Conservation (phyloP, 805 yeast species). For the Zygotorulaspora sp. region DNA sequence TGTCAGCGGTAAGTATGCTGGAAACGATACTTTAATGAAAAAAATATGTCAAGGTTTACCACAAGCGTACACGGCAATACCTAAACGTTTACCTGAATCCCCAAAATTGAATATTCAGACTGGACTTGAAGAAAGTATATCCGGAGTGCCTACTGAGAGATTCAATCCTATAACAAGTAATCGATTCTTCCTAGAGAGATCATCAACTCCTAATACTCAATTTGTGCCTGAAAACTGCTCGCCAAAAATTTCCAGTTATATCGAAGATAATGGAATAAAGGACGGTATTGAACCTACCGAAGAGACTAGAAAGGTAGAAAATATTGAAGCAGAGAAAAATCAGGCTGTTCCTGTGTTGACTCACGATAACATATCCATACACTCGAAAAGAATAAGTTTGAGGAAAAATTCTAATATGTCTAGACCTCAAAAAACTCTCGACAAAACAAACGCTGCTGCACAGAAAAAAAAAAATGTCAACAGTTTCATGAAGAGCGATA, state of each 20-base stretch:
- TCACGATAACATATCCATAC: background rate
- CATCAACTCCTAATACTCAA: constrained; percentile 1
- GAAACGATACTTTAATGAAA: constrained; percentile 15
- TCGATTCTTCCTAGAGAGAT: constrained; percentile 11
- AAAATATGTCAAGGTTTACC: constrained; percentile 14
- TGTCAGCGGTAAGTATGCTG: constrained; percentile 26
- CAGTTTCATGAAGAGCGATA: background rate
- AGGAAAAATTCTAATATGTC: constrained; percentile 1
- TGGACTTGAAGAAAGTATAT: constrained; percentile 14
- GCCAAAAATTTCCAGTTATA: no score
- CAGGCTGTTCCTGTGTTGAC: background rate
- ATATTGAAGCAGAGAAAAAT: background rate
- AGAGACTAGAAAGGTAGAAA: background rate
- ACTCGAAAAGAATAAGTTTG: no score
- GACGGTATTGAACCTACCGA: background rate
- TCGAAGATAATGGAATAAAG: constrained; percentile 2
- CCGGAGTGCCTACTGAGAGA: constrained; percentile 10
- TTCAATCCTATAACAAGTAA: constrained; percentile 18
- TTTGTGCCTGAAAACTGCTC: constrained; percentile 3
- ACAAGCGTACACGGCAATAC: constrained; percentile 10
- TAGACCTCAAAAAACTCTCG: background rate
- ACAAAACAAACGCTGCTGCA: background rate
- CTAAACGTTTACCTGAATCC: constrained; percentile 3
- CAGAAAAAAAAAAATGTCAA: background rate
- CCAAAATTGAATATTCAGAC: constrained; percentile 10